Evolutionary conservation across 805 yeast species (phyloP), one percentile per base, ranked within the genome.

Genomic region (Teunomyces atbi): DNA sequence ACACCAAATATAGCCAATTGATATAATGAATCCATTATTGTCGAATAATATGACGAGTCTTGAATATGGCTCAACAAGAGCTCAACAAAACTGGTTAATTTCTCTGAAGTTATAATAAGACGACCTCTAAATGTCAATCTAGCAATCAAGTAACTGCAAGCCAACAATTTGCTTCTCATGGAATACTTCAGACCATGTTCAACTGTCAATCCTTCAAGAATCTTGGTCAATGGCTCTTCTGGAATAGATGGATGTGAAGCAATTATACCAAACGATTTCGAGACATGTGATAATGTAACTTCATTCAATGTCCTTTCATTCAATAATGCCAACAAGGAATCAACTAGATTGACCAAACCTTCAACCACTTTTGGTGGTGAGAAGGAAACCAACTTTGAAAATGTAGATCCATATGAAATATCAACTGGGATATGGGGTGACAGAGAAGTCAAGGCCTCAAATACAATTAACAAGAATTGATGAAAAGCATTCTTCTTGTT

Each of bases 261-360:
- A 46, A 80, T 63, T 3, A 80, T 72, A 21, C 82, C 86, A 27
- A 80, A 52, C 2, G 71, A 53, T 44, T 66, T 72, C 4, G 81
- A 73, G 4, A 77, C 69, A 41, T 71, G 65, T 8, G 49, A 45
- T 10, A 60, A 20, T 12, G 65, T 55, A 2, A 38, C 27, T 15
- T 67, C 70, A 30, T 52, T 51, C 15, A 61, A 43, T 2, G 52
- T 39, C 27, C 53, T 57, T 1, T 55, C 58, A 36, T 51, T 47
- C n/a, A 69, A 40, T 7, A 69, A 47, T 1, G 50, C 51, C 2
- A 65, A 43, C 1, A 78, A 48, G 1, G 53, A 45, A 0, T 60
- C 57, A 3, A 60, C 43, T 13, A 54, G 41, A 0, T 48, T 33
- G 1, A 52, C 34, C 26, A 71, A 51, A 6, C 49, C 32, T 3